Percentiles rank a stretch among this genome's conserved stretches.
phyloP scores from a whole-genome alignment of 495 filamentous ascomycete genomes.

The Aspergillus wentii region DNA sequence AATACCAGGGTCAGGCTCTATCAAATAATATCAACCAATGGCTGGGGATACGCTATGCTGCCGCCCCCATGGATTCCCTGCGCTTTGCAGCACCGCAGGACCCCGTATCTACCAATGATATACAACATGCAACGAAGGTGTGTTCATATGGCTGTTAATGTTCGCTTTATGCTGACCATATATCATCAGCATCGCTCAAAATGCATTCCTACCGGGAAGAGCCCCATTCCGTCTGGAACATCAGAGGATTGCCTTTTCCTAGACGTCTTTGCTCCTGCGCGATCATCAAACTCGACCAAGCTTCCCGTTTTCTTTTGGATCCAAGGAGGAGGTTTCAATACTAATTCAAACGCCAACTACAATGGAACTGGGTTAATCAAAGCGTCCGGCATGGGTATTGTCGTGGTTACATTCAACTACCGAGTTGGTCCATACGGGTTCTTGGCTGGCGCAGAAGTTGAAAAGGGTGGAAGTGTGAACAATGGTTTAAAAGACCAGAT shows the following conservation, averaged over 20 bases:
- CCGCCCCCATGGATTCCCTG: conserved; percentile 50
- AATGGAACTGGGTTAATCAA: conserved; percentile 58
- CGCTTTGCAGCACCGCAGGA: conserved; percentile 57
- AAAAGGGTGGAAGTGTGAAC: conserved; percentile 53
- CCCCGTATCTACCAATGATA: conserved; percentile 31
- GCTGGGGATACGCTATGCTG: conserved; percentile 63
- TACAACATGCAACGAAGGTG: conserved; percentile 43
- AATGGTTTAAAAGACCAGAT: conserved; percentile 70
- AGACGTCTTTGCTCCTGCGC: conserved; percentile 65
- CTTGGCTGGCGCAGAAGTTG: conserved; percentile 57
- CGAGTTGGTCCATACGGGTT: conserved; percentile 74
- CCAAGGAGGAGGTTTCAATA: conserved; percentile 70
- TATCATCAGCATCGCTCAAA: conserved; percentile 39
- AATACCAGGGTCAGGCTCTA: conserved; percentile 30
- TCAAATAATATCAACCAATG: conserved; percentile 53
- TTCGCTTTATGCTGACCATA: not conserved
- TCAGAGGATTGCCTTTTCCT: conserved; percentile 73
- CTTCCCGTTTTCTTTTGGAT: conserved; percentile 71
- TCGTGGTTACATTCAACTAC: conserved; percentile 76
- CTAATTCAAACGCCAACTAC: conserved; percentile 59
- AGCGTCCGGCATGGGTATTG: conserved; percentile 53
- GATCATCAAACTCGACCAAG: conserved; percentile 30
- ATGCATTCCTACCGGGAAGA: conserved; percentile 45
- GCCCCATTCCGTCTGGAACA: conserved; percentile 28
- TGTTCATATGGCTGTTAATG: not conserved